phyloP scores from a whole-genome alignment of 2,329 filamentous ascomycete genomes.

The Verticillium zaregamsianum region DNA sequence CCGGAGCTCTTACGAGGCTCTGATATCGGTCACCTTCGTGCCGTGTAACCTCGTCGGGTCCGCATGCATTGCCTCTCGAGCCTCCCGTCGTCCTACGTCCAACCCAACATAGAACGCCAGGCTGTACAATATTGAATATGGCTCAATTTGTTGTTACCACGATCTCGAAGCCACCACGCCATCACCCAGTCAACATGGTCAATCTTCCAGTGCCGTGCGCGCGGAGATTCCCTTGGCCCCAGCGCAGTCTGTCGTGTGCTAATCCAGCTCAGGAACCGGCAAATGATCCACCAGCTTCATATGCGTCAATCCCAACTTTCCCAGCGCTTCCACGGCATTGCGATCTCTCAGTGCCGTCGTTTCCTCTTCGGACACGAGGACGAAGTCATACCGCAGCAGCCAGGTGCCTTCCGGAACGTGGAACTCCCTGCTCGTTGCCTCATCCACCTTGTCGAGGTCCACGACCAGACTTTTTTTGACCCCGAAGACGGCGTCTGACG shows the following conservation, averaged over 20 bases:
- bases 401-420: constrained; percentile 59
- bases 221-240: not conserved
- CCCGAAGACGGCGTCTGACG: constrained; percentile 79
- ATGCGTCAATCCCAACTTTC: constrained; percentile 55
- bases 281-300: constrained; percentile 74
- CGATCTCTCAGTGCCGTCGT: constrained; percentile 61
- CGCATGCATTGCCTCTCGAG: not conserved
- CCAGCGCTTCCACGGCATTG: constrained; percentile 61
- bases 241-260: not conserved
- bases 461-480: constrained; percentile 79
- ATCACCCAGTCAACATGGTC: too few relatives aligned
- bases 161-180: too few relatives aligned
- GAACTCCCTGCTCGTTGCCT: constrained; percentile 55
- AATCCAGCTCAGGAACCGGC: constrained; percentile 64
- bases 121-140: constrained; percentile 16
- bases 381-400: constrained; percentile 70
- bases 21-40: not conserved
- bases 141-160: not conserved
- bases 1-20: not conserved
- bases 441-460: constrained; percentile 50
- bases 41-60: not conserved
- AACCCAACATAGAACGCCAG: not conserved
- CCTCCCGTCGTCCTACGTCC: not conserved
- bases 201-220: not conserved
- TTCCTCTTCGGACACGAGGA: constrained; percentile 69